Evolutionary conservation across 2,329 filamentous ascomycete species (phyloP).

Genomic region (Leptoxyphium fumago): DNA sequence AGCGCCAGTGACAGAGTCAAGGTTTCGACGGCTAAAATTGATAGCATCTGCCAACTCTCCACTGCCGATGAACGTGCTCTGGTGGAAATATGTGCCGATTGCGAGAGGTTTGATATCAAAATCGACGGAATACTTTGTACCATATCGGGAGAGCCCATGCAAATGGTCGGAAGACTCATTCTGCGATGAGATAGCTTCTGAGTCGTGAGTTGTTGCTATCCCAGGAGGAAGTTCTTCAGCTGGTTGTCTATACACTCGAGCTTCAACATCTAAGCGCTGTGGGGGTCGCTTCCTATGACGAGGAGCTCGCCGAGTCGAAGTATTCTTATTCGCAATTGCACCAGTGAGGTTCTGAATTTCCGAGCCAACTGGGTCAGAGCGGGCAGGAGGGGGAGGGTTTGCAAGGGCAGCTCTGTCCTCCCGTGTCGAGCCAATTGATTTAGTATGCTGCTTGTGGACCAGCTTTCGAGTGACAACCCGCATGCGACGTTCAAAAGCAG

Average conservation of each 20-base stretch:
- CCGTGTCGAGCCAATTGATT: no score
- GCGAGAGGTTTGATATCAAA: slow-evolving; percentile 38
- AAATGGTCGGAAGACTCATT: background rate
- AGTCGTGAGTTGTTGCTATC: slow-evolving; percentile 23
- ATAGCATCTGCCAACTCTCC: slow-evolving; percentile 37
- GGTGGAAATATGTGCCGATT: slow-evolving; percentile 40
- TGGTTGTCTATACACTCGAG: slow-evolving; percentile 31
- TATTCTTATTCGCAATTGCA: no score
- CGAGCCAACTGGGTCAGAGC: no score
- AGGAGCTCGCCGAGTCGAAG: slow-evolving; percentile 2
- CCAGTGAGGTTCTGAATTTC: no score
- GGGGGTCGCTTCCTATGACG: slow-evolving; percentile 22
- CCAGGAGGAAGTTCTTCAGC: slow-evolving; percentile 21
- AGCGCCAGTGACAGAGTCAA: slow-evolving; percentile 27
- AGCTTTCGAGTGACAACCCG: background rate
- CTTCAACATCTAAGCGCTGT: slow-evolving; percentile 31
- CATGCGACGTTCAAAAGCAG: slow-evolving; percentile 22
- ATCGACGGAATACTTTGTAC: slow-evolving; percentile 35
- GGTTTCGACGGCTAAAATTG: slow-evolving; percentile 23
- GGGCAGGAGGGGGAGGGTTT: no score
- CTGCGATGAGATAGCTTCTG: slow-evolving; percentile 9
- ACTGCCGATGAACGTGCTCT: slow-evolving; percentile 43
- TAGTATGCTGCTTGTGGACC: background rate
- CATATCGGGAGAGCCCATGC: slow-evolving; percentile 32
- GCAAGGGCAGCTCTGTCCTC: no score